Percentiles rank a stretch among this genome's conserved stretches.
Evolutionary conservation across 75 land plant genomes (phyloP).

Genomic region (Cunninghamia lanceolata): DNA sequence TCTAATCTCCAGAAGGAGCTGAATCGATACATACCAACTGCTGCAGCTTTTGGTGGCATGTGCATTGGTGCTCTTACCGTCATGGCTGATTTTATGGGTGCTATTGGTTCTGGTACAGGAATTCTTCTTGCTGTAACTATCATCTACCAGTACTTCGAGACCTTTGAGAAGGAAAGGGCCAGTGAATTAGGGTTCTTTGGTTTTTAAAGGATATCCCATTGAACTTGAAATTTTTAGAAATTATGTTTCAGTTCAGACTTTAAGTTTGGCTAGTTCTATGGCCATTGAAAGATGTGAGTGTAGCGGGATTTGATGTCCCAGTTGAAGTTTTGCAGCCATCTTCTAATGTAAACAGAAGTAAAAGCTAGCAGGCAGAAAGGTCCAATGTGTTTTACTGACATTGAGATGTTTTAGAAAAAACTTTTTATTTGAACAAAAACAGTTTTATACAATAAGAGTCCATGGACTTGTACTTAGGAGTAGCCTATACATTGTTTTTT

Average conservation of each 20-base stretch:
- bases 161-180: slow-evolving; percentile 67
- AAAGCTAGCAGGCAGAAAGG: not conserved
- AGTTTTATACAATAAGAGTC: not conserved
- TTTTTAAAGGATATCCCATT: slow-evolving; percentile 13
- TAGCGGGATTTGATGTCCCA: not conserved
- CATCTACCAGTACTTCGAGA: slow-evolving; percentile 85
- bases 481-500: not conserved
- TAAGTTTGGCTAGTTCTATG: not conserved
- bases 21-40: slow-evolving; percentile 80
- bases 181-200: slow-evolving; percentile 66
- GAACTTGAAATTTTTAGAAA: slow-evolving; percentile 4
- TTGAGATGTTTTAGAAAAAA: not conserved
- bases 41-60: slow-evolving; percentile 85
- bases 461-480: not conserved
- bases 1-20: slow-evolving; percentile 78
- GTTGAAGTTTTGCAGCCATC: not conserved
- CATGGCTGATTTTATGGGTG: slow-evolving; percentile 82
- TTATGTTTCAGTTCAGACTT: not conserved
- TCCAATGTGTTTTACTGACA: not conserved
- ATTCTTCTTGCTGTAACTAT: slow-evolving; percentile 79
- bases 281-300: not conserved
- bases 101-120: slow-evolving; percentile 83
- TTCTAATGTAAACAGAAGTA: not conserved
- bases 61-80: slow-evolving; percentile 88
- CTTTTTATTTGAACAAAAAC: not conserved